phyloP scores from a whole-genome alignment of 1,284 basidiomycete species.

The Leucoagaricus sp. region DNA sequence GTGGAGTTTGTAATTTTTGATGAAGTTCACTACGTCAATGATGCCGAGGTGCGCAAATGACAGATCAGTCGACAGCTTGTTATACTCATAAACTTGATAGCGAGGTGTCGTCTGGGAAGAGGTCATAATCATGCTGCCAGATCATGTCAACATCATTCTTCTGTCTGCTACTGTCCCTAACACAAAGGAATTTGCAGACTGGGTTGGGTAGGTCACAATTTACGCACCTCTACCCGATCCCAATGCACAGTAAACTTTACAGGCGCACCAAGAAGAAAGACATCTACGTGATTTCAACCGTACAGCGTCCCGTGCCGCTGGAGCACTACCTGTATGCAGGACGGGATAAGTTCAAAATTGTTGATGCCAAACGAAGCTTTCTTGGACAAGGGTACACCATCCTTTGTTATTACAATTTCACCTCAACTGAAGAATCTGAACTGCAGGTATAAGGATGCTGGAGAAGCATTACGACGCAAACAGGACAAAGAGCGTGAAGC shows the following conservation, averaged over 20 bases:
- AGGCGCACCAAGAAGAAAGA: conserved; percentile 99
- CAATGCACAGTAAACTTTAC: conserved; percentile 13
- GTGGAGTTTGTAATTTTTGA: conserved; percentile 99
- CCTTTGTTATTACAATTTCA: not conserved
- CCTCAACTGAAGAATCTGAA: not conserved
- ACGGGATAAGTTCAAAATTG: conserved; percentile 90
- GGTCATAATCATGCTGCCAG: conserved; percentile 98
- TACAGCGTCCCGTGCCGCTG: conserved; percentile 94
- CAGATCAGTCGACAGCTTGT: not conserved
- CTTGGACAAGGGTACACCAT: conserved; percentile 64
- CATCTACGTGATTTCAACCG: conserved; percentile 98
- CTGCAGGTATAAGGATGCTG: conserved; percentile 85
- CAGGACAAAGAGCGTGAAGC: conserved; percentile 98
- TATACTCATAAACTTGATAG: conserved; percentile 40
- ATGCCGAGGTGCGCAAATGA: conserved; percentile 80
- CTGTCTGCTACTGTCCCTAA: conserved; percentile 98
- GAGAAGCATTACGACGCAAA: conserved; percentile 87
- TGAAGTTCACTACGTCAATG: conserved; percentile 99
- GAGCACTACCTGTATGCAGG: conserved; percentile 98
- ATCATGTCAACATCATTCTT: conserved; percentile 96
- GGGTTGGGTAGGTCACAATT: conserved; percentile 89
- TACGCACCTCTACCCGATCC: conserved; percentile 13
- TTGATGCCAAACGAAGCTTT: conserved; percentile 85
- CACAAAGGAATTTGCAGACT: conserved; percentile 97
- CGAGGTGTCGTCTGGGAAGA: conserved; percentile 99